phyloP scores from a whole-genome alignment of 441 rosid species.

The Sinapis alba region DNA sequence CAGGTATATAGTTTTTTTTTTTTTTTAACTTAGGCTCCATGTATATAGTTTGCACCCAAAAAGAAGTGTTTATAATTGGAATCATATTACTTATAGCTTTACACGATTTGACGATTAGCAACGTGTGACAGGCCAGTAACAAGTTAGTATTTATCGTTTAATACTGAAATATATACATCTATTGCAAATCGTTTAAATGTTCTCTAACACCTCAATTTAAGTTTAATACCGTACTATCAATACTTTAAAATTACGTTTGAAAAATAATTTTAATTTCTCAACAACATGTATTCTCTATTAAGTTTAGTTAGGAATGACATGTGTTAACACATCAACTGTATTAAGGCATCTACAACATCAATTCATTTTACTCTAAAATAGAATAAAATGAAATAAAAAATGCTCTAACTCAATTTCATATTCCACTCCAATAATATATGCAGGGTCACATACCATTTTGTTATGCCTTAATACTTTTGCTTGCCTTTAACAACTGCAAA shows the following conservation, averaged over 20 bases:
- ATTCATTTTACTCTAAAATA: no score
- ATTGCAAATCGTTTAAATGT: not conserved
- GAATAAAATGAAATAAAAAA: no score
- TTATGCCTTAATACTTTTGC: not conserved
- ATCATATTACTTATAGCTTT: not conserved
- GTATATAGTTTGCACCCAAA: not conserved
- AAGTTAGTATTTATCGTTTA: slow-evolving; percentile 3
- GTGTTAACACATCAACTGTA: not conserved
- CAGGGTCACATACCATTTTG: no score
- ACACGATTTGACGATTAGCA: slow-evolving; percentile 1
- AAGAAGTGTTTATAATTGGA: not conserved
- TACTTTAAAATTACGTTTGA: not conserved
- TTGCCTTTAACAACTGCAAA: not conserved
- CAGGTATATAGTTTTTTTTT: not conserved
- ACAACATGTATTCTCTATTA: not conserved
- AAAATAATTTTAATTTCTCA: not conserved
- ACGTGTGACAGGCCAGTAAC: slow-evolving; percentile 16
- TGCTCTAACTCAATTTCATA: no score
- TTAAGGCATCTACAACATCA: no score
- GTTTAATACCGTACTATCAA: not conserved
- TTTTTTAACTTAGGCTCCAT: no score
- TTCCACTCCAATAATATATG: no score
- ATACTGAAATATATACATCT: not conserved
- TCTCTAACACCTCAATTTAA: not conserved
- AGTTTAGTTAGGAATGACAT: not conserved